phyloP scores from a whole-genome alignment of 129 eudicot genomes.

The Sambucus nigra region DNA sequence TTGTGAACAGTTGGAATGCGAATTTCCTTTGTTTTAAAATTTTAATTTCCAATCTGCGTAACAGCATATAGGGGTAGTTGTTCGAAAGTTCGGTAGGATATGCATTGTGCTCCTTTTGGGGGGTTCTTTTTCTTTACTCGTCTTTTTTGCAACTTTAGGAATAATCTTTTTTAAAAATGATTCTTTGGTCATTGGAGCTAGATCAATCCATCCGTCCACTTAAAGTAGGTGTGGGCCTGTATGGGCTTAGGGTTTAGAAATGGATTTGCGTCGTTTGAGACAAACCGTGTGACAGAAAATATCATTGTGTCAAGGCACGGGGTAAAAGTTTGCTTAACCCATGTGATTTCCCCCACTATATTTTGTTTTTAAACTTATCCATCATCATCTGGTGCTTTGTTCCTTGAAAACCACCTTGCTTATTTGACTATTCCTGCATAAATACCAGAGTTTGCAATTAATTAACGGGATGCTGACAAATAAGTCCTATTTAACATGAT shows the following conservation, averaged over 20 bases:
- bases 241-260: neutral
- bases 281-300: conserved; percentile 43
- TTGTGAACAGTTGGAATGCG: too few relatives aligned
- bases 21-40: too few relatives aligned
- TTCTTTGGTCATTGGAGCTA: neutral
- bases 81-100: neutral
- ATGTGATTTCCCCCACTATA: conserved; percentile 12
- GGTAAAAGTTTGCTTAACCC: conserved; percentile 28
- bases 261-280: conserved; percentile 28
- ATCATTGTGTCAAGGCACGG: conserved; percentile 39
- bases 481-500: too few relatives aligned
- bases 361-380: too few relatives aligned
- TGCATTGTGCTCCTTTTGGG: too few relatives aligned
- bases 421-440: too few relatives aligned
- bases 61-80: conserved; percentile 14
- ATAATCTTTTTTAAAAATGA: neutral
- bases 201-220: conserved; percentile 8
- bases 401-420: too few relatives aligned
- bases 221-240: conserved; percentile 10
- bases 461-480: too few relatives aligned
- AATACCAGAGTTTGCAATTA: too few relatives aligned
- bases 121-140: too few relatives aligned
- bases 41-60: conserved; percentile 3
- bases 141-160: conserved; percentile 3
- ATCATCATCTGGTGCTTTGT: too few relatives aligned